A percentile compares a stretch with the other conserved stretches of the same genome.
Conservation (phyloP, 805 yeast genomes). For the Wickerhamomyces alni region DNA sequence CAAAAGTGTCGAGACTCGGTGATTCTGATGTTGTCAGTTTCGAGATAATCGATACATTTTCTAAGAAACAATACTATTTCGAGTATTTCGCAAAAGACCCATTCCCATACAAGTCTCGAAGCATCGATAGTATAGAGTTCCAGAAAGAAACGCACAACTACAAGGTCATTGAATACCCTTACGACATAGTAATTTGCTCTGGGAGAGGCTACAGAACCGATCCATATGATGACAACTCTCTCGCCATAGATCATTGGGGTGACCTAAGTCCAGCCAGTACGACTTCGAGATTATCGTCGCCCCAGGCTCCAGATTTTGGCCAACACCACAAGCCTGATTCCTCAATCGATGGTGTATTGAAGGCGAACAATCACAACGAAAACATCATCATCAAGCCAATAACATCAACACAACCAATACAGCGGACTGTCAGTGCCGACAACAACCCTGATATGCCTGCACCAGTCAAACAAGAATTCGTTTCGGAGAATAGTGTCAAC, state of each 20-base stretch:
- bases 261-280: neutral
- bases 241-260: neutral
- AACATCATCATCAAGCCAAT: neutral
- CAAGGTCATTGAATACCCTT: neutral
- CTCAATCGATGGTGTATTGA: too few relatives aligned
- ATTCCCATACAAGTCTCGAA: neutral
- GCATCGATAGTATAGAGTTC: neutral
- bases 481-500: neutral
- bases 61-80: neutral
- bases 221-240: neutral
- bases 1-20: too few relatives aligned
- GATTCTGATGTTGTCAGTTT: constrained; percentile 5
- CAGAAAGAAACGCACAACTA: neutral
- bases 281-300: too few relatives aligned
- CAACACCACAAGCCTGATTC: too few relatives aligned
- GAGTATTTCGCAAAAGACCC: neutral
- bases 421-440: too few relatives aligned
- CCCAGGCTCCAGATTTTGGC: too few relatives aligned
- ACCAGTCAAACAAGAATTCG: too few relatives aligned
- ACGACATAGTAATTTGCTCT: neutral
- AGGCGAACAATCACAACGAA: neutral
- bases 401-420: too few relatives aligned
- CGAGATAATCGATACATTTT: constrained; percentile 5
- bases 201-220: constrained; percentile 1
- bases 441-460: too few relatives aligned